Conservation (phyloP, 768 basidiomycete species). For the Auriscalpium orientale region DNA sequence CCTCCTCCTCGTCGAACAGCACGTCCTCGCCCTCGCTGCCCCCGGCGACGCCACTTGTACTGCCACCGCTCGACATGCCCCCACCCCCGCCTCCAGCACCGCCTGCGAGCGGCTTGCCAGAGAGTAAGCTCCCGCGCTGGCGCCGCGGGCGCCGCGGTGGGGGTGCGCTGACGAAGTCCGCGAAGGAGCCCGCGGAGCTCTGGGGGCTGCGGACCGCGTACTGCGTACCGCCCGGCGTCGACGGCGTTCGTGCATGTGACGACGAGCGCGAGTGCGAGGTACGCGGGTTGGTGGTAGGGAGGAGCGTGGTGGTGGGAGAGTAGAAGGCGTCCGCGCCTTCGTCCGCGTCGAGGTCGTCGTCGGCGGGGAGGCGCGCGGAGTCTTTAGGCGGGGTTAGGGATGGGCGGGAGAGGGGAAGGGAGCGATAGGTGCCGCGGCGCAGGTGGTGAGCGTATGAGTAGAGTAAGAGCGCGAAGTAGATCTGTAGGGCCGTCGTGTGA, state of each 20-base stretch:
- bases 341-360: slow-evolving; percentile 53
- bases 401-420: slow-evolving; percentile 47
- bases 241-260: too few relatives aligned
- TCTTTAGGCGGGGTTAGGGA: slow-evolving; percentile 8
- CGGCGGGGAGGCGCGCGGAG: slow-evolving; percentile 34
- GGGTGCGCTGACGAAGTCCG: slow-evolving; percentile 59
- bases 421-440: slow-evolving; percentile 82
- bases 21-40: slow-evolving; percentile 37
- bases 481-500: slow-evolving; percentile 35
- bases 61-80: slow-evolving; percentile 8
- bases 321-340: slow-evolving; percentile 49
- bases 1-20: slow-evolving; percentile 56
- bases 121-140: slow-evolving; percentile 16
- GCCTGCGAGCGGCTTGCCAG: slow-evolving; percentile 16
- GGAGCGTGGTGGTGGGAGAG: slow-evolving; percentile 29
- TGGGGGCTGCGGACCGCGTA: slow-evolving; percentile 23
- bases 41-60: slow-evolving; percentile 29
- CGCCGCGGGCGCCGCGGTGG: slow-evolving; percentile 17
- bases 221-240: background rate
- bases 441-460: slow-evolving; percentile 94
- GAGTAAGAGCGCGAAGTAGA: slow-evolving; percentile 84
- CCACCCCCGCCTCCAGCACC: slow-evolving; percentile 9
- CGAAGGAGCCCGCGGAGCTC: slow-evolving; percentile 31
- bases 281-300: slow-evolving; percentile 44
- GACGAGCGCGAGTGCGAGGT: slow-evolving; percentile 3